Conservation (phyloP, 116 monocot genomes). For the Papilionanthe hybrid region DNA sequence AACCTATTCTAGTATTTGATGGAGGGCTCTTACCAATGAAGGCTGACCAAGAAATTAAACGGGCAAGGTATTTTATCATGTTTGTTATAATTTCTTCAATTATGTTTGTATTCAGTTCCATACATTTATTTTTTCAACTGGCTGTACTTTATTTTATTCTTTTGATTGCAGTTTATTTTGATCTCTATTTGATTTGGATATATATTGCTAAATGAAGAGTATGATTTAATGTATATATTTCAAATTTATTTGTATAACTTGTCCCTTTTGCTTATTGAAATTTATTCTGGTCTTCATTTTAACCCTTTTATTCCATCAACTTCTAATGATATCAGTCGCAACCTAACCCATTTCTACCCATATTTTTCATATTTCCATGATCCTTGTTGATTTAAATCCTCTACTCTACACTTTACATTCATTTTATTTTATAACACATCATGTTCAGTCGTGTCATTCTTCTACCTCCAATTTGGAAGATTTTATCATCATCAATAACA, state of each 20-base stretch:
- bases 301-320: not conserved
- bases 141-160: not conserved
- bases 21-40: conserved; percentile 95
- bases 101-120: conserved; percentile 2
- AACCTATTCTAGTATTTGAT: conserved; percentile 94
- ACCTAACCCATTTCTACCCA: too few relatives aligned
- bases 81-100: not conserved
- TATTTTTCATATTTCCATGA: too few relatives aligned
- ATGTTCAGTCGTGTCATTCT: too few relatives aligned
- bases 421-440: too few relatives aligned
- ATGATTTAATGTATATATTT: not conserved
- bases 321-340: not conserved
- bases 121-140: not conserved
- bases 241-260: not conserved
- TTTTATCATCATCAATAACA: too few relatives aligned
- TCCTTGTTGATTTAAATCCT: too few relatives aligned
- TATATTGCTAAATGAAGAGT: not conserved
- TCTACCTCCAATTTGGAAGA: too few relatives aligned
- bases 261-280: not conserved
- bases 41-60: conserved; percentile 76
- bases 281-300: not conserved
- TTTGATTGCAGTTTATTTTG: not conserved
- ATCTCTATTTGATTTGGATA: not conserved
- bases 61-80: conserved; percentile 52
- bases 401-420: too few relatives aligned